Evolutionary conservation across 768 basidiomycete genomes (phyloP), one percentile per base, ranked within the genome.

Genomic region (Pleurotus pulmonarius): DNA sequence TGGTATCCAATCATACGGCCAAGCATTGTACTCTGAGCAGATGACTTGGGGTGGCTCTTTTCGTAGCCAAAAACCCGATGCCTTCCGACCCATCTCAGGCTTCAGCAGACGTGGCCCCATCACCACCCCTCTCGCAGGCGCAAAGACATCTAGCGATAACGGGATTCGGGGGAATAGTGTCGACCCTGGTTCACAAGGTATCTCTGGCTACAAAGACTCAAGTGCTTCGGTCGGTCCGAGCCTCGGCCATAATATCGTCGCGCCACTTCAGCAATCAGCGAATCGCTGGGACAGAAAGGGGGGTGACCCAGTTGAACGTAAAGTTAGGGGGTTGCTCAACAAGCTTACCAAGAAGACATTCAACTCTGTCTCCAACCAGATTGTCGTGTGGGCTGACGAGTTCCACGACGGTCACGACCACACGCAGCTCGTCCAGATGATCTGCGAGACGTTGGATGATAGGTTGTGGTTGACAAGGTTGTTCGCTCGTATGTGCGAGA

Each of bases 401-500:
- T 92, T 88, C 3, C 87, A 88, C 75, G 93, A 98, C 66, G 94
- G 94, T 2, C 85, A 89, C 61, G 95, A 94, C 3, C 84, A 98
- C 58, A 96, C 95, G 63, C 92, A 94, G 64, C 95, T 98, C 68
- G 98, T 97, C 71, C 85, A 88, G 57, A 87, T 97, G 53, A 91
- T 98, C 29, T 98, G 97, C 70, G 96, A 97, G 72, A 97, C 95
- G 79, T 94, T 94, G 9, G 97, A 92, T 5, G 94, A 97, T 69
- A 95, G 97, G 70, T 92, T 92, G 41, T 83, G 87, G 7, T 95
- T 92, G 90, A 95, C 92, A 2, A 89, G 92, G 76, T 97, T 98
- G 93, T 97, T 98, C 69, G 96, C 96, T 26, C 86, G 90, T 29
- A 77, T 99, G 39, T 98, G 95, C 69, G 80, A 92, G 61, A 92